Evolutionary conservation across 2,329 filamentous ascomycete genomes (phyloP).

Genomic region (Ascosphaera acerosa): DNA sequence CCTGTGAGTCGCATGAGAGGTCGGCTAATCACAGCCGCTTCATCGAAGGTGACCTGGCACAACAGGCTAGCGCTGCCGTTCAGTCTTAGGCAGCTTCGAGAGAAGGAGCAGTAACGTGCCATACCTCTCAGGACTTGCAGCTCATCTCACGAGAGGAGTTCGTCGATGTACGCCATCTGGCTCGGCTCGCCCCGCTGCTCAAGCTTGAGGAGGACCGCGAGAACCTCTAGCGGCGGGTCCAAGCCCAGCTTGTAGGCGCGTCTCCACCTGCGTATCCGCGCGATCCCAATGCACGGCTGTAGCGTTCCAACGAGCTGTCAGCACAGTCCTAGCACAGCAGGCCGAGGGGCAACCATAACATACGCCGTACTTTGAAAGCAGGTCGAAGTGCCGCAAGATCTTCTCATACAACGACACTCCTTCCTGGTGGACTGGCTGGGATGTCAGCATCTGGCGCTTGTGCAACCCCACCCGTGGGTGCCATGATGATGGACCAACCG

Average conservation of each 20-base stretch:
- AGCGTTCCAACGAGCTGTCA: constrained; percentile 5
- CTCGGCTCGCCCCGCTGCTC: constrained; percentile 23
- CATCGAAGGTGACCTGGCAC: no score
- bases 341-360: constrained; percentile 16
- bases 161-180: constrained; percentile 52
- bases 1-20: no score
- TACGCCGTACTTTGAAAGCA: constrained; percentile 77
- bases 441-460: not conserved
- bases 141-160: constrained; percentile 17
- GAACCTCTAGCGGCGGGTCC: constrained; percentile 70
- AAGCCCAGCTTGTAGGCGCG: constrained; percentile 60
- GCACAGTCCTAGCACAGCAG: no score
- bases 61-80: no score
- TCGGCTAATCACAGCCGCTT: no score
- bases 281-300: constrained; percentile 70
- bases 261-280: constrained; percentile 63
- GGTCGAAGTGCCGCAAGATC: constrained; percentile 74
- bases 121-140: no score
- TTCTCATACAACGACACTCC: constrained; percentile 52
- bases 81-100: no score
- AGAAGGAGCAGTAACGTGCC: no score
- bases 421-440: constrained; percentile 50
- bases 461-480: not conserved
- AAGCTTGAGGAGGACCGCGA: constrained; percentile 58
- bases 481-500: constrained; percentile 11